Conservation (phyloP, 108 stramenopile genomes). For the Parmales sp. region DNA sequence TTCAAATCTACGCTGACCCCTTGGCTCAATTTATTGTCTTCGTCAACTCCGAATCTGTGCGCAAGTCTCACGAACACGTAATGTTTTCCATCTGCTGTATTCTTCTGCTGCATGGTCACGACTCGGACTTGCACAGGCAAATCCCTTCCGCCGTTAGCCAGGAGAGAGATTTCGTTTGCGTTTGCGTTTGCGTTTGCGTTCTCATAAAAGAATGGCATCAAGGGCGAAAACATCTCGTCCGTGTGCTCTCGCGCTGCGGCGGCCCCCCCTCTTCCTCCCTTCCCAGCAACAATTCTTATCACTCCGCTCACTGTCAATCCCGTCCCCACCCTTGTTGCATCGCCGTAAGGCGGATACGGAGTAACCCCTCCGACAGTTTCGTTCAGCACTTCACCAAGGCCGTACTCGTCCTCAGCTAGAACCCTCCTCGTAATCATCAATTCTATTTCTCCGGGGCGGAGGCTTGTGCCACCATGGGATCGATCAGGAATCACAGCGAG, state of each 20-base stretch:
- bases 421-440: conserved; percentile 86
- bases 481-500: conserved; percentile 68
- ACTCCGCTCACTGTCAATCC: conserved; percentile 69
- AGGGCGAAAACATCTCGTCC: conserved; percentile 64
- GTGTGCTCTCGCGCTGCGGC: conserved; percentile 49
- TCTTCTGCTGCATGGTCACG: conserved; percentile 47
- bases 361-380: conserved; percentile 68
- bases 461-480: conserved; percentile 75
- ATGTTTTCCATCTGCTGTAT: conserved; percentile 12
- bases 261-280: conserved; percentile 40
- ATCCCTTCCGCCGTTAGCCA: neutral
- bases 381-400: conserved; percentile 66
- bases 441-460: conserved; percentile 71
- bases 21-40: conserved; percentile 41
- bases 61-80: conserved; percentile 58
- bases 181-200: neutral
- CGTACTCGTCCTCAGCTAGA: conserved; percentile 53
- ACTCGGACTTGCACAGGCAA: conserved; percentile 46
- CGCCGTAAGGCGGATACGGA: conserved; percentile 64
- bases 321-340: conserved; percentile 63
- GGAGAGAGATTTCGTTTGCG: neutral
- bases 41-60: conserved; percentile 70
- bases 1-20: conserved; percentile 50
- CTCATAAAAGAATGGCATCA: conserved; percentile 53
- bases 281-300: conserved; percentile 63